These are phyloP conservation scores for Peronospora destructor DNA, from an alignment of 352 stramenopile genomes.

Conservation along the genomic window DNA sequence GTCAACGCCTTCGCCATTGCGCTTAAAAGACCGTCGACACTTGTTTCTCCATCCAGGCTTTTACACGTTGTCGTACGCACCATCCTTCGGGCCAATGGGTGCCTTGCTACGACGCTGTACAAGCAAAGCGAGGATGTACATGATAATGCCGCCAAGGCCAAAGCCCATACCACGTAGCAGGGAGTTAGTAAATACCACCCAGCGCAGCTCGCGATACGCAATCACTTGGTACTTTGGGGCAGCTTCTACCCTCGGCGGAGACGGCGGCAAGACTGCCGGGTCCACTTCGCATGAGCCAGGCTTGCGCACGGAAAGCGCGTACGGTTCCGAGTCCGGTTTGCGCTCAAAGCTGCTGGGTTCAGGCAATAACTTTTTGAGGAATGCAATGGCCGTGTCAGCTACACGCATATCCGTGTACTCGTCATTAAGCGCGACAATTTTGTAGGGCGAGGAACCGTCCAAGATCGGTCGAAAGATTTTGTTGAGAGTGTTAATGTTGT, in stretches of 20 bases:
- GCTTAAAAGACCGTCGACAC: conserved; percentile 18
- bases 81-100: conserved; percentile 20
- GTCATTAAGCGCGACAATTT: conserved; percentile 82
- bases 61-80: conserved; percentile 78
- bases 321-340: conserved; percentile 34
- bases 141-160: conserved; percentile 68
- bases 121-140: conserved; percentile 80
- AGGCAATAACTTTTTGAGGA: conserved; percentile 65
- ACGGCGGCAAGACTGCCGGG: conserved; percentile 57
- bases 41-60: conserved; percentile 8
- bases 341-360: conserved; percentile 63
- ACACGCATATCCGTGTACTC: conserved; percentile 81
- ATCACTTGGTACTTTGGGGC: conserved; percentile 75
- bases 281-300: conserved; percentile 65
- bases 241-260: conserved; percentile 50
- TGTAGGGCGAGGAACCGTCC: conserved; percentile 54
- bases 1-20: conserved; percentile 15
- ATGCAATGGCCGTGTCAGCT: conserved; percentile 58
- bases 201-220: conserved; percentile 72
- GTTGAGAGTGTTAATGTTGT: conserved; percentile 70
- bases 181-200: conserved; percentile 76
- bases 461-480: conserved; percentile 61
- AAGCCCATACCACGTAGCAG: conserved; percentile 68
- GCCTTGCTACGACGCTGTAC: conserved; percentile 46
- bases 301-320: conserved; percentile 55